Evolutionary conservation across 2,329 filamentous ascomycete species (phyloP).

Genomic region (Hypoxylon sp.): DNA sequence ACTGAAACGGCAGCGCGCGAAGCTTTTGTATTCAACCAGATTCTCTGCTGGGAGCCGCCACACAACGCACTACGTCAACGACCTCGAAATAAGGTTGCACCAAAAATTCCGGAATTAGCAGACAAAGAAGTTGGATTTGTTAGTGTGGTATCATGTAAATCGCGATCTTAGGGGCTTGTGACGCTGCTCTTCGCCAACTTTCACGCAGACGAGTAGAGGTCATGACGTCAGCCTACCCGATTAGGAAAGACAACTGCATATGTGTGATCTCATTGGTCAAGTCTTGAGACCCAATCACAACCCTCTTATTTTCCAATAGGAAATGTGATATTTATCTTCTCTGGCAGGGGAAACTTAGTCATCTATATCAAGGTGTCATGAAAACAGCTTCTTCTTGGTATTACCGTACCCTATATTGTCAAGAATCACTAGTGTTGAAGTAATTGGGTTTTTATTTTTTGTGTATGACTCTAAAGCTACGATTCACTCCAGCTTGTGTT

Average conservation of each 20-base stretch:
- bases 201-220: slow-evolving; percentile 19
- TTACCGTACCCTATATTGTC: neutral
- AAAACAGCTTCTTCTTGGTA: no score
- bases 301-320: neutral
- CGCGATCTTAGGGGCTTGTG: slow-evolving; percentile 26
- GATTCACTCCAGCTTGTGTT: neutral
- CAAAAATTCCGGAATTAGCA: slow-evolving; percentile 10
- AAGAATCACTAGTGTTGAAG: neutral
- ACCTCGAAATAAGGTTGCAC: neutral
- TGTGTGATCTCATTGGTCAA: slow-evolving; percentile 27
- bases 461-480: neutral
- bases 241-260: slow-evolving; percentile 14
- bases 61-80: slow-evolving; percentile 35
- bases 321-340: neutral
- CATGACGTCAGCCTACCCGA: slow-evolving; percentile 36
- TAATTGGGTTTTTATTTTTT: neutral
- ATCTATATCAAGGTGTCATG: neutral
- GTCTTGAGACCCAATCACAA: neutral
- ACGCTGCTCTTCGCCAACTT: slow-evolving; percentile 31
- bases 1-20: neutral
- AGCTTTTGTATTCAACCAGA: slow-evolving; percentile 14
- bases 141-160: slow-evolving; percentile 11
- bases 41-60: slow-evolving; percentile 12
- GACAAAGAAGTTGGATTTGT: slow-evolving; percentile 34
- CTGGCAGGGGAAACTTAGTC: neutral